Evolutionary conservation across 2,329 filamentous ascomycete species (phyloP).

Genomic region (Fusarium mexicanum): DNA sequence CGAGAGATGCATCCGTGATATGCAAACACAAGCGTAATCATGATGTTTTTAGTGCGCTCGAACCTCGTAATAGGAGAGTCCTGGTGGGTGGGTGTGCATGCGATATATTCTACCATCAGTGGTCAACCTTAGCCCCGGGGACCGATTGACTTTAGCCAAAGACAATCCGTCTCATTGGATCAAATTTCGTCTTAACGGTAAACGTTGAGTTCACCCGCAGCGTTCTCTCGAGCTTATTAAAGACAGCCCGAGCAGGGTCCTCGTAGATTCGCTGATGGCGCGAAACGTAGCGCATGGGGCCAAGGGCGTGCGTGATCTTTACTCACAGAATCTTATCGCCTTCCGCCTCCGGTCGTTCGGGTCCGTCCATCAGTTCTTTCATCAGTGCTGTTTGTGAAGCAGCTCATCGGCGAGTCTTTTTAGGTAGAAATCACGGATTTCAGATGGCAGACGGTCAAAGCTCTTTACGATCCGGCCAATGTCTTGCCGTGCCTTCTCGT

Average conservation of each 20-base stretch:
- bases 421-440: slow-evolving; percentile 80
- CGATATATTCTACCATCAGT: neutral
- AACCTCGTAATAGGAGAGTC: neutral
- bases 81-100: neutral
- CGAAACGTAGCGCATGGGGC: slow-evolving; percentile 1
- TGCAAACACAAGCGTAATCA: slow-evolving; percentile 10
- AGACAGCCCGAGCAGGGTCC: neutral
- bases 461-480: slow-evolving; percentile 71
- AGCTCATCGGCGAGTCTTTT: slow-evolving; percentile 77
- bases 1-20: neutral
- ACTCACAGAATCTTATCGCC: neutral
- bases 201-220: neutral
- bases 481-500: slow-evolving; percentile 82
- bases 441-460: slow-evolving; percentile 72
- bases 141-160: slow-evolving; percentile 3
- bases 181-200: neutral
- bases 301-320: neutral
- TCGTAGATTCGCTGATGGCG: neutral
- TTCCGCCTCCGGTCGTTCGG: neutral
- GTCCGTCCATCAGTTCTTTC: neutral
- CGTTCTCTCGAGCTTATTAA: neutral
- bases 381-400: slow-evolving; percentile 31
- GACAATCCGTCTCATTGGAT: slow-evolving; percentile 1
- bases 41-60: slow-evolving; percentile 11
- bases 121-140: slow-evolving; percentile 1